phyloP scores from a whole-genome alignment of 352 stramenopile species.

The Phytophthora melonis region DNA sequence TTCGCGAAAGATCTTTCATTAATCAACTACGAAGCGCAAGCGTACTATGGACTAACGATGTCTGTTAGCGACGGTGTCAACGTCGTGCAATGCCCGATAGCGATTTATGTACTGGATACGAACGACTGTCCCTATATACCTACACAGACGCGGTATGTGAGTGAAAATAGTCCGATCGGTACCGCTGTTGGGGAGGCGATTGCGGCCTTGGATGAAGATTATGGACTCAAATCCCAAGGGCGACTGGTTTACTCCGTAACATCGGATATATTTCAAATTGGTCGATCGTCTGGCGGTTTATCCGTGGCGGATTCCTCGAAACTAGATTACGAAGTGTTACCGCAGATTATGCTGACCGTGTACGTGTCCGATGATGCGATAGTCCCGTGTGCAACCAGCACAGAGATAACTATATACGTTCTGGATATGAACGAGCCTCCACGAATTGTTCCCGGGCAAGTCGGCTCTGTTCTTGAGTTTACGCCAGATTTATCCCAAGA shows the following conservation, averaged over 20 bases:
- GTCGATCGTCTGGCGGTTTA: slow-evolving; percentile 15
- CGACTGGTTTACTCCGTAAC: slow-evolving; percentile 24
- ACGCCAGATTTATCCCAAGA: slow-evolving; percentile 35
- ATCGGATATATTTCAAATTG: slow-evolving; percentile 34
- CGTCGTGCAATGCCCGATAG: slow-evolving; percentile 35
- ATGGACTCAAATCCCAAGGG: slow-evolving; percentile 8
- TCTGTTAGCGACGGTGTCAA: slow-evolving; percentile 38
- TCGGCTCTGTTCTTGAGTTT: slow-evolving; percentile 52
- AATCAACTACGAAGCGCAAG: slow-evolving; percentile 32
- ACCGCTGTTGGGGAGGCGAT: slow-evolving; percentile 36
- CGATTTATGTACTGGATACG: slow-evolving; percentile 46
- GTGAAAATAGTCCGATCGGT: slow-evolving; percentile 53
- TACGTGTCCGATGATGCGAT: slow-evolving; percentile 35
- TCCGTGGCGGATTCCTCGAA: slow-evolving; percentile 16
- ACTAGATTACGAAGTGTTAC: slow-evolving; percentile 27
- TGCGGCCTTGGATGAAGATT: slow-evolving; percentile 33
- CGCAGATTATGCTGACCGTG: slow-evolving; percentile 18
- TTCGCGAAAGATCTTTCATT: slow-evolving; percentile 25
- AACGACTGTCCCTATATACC: slow-evolving; percentile 63
- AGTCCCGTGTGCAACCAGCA: slow-evolving; percentile 26
- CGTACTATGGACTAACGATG: slow-evolving; percentile 19
- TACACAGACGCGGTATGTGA: slow-evolving; percentile 35
- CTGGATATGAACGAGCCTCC: slow-evolving; percentile 65
- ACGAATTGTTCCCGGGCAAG: slow-evolving; percentile 29
- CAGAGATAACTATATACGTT: slow-evolving; percentile 21